Percentiles rank a stretch among this genome's conserved stretches.
phyloP scores from a whole-genome alignment of 2,329 filamentous ascomycete genomes.

The Colletotrichum falcatum region DNA sequence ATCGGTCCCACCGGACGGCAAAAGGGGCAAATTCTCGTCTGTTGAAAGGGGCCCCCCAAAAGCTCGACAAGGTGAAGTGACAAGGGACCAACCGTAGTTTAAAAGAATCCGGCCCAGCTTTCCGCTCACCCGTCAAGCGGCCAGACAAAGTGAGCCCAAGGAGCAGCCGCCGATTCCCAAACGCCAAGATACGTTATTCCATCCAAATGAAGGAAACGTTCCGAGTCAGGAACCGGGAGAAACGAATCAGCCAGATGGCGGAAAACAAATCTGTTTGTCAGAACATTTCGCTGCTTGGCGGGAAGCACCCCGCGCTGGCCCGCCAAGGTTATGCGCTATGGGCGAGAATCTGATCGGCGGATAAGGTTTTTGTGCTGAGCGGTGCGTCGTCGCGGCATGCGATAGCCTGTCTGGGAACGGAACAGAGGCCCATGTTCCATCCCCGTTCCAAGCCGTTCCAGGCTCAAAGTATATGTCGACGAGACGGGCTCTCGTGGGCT shows the following conservation, averaged over 20 bases:
- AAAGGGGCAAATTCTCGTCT: not conserved
- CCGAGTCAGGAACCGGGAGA: constrained; percentile 27
- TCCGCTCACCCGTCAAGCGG: not conserved
- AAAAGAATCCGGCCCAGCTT: not conserved
- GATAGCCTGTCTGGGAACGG: not conserved
- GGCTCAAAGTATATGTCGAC: constrained; percentile 24
- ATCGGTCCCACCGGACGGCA: not conserved
- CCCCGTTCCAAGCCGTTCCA: constrained; percentile 44
- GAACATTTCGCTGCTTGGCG: not conserved
- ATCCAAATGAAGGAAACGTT: not conserved
- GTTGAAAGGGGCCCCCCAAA: not conserved
- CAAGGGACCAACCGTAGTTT: not conserved
- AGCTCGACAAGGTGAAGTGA: not conserved
- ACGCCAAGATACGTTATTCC: constrained; percentile 16
- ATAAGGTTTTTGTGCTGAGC: constrained; percentile 22
- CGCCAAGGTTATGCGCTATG: constrained; percentile 17
- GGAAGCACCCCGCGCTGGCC: constrained; percentile 2
- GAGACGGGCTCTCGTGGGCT: constrained; percentile 7
- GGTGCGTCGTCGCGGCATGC: not conserved
- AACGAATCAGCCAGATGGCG: constrained; percentile 26
- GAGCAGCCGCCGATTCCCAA: not conserved
- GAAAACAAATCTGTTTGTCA: constrained; percentile 11
- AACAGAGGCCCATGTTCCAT: constrained; percentile 43
- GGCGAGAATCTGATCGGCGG: constrained; percentile 22
- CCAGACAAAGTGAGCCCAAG: not conserved